These are phyloP conservation scores for Beauveria rudraprayagi DNA, from an alignment of 2,329 filamentous ascomycete species.

Conservation along the genomic window DNA sequence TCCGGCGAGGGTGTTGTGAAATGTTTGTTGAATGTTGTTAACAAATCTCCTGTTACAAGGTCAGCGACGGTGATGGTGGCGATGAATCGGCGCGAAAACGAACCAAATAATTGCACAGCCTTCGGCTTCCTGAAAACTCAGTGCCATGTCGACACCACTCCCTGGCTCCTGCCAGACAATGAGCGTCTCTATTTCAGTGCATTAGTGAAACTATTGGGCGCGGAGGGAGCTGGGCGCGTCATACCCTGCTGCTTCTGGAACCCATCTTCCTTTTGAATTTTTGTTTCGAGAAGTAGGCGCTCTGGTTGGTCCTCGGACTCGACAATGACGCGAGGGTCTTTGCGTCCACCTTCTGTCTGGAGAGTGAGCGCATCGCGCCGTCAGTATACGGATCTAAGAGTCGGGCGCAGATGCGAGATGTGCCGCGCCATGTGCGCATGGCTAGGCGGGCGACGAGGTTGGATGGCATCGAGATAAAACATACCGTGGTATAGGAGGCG, in stretches of 20 bases:
- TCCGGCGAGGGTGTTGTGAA: constrained; percentile 49
- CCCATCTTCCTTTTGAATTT: constrained; percentile 85
- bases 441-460: constrained; percentile 9
- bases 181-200: constrained; percentile 64
- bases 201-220: constrained; percentile 17
- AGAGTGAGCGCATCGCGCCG: constrained; percentile 14
- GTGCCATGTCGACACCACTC: constrained; percentile 88
- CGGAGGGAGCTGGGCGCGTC: constrained; percentile 17
- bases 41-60: constrained; percentile 70
- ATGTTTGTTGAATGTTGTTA: constrained; percentile 70
- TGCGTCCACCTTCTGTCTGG: constrained; percentile 53
- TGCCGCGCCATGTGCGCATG: background rate
- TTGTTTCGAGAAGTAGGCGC: constrained; percentile 77
- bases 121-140: constrained; percentile 96
- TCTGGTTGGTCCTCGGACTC: constrained; percentile 88
- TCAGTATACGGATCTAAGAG: constrained; percentile 19
- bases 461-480: constrained; percentile 22
- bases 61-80: constrained; percentile 16
- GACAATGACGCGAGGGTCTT: constrained; percentile 82
- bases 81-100: constrained; percentile 17
- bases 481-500: constrained; percentile 65
- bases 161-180: constrained; percentile 92
- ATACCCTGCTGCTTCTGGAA: constrained; percentile 97
- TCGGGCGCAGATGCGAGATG: constrained; percentile 5
- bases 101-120: constrained; percentile 90